Base-by-base conservation (phyloP, 306 rosid species). In the cucumber (Cucumis sativus) region DNA sequence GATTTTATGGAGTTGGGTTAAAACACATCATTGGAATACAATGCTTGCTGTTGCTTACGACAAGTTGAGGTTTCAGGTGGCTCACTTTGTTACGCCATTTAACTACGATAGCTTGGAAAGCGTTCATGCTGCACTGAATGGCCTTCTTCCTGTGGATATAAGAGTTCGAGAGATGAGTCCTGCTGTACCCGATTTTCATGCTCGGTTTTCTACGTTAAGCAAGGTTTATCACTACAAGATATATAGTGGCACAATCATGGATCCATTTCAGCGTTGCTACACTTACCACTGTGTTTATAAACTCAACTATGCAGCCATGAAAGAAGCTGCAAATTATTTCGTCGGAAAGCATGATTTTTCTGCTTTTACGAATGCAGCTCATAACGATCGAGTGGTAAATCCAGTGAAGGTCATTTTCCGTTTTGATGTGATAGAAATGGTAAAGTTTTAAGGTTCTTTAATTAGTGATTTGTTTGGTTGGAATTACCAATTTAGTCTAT, bases 171-270 rank as follows among this genome's bases (percentile, higher is more conserved):
- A 95, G 83, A 84, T 90, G 59, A 89, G 90, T 85, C 92, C 98
- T 52, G 98, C 92, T 9, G 76, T 83, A 39, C 90, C 92, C 10
- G 90, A 90, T 58, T 95, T 95, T 80, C 96, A 90, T 72, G 97
- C 98, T 78, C 95, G 98, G 12, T 95, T 95, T 86, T 95, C 98
- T 18, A 92, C 81, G 30, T 79, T 82, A 82, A 91, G 95, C 76
- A 95, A 95, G 90, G 80, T 88, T 83, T 95, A 95, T 84, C 97
- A 87, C 86, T 95, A 95, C 92, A 95, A 88, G 87, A 80, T 95
- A 83, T 92, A 92, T 78, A 90, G 89, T 86, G 93, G 85, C 81
- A 58, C 87, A 78, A 69, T 95, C 82, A 83, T 92, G 96, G 96
- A 95, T 23, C 97, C 97, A 18, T 92, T 90, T 85, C 96, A 90